Evolutionary conservation across 129 eudicot species (phyloP).

Genomic region (Chrysanthemum lavandulifolium): DNA sequence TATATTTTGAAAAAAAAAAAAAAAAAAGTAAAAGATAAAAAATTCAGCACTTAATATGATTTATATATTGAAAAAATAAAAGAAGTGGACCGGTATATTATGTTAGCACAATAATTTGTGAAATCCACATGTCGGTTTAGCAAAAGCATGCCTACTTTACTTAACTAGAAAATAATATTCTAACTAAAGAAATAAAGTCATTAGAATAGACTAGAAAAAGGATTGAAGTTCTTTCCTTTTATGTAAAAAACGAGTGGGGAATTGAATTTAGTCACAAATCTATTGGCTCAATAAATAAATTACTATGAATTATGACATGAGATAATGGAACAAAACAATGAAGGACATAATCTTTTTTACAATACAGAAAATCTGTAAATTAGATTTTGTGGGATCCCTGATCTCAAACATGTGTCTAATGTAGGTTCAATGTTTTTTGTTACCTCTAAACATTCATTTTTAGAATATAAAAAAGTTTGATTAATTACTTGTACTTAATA

Average conservation of each 20-base stretch:
- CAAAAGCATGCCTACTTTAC: neutral
- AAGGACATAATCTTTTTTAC: neutral
- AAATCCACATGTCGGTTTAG: conserved; percentile 8
- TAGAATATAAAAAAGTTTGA: too few relatives aligned
- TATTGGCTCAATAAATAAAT: conserved; percentile 3
- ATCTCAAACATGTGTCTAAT: neutral
- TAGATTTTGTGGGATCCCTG: neutral
- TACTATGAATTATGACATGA: neutral
- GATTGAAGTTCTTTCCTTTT: conserved; percentile 16
- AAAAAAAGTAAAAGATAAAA: too few relatives aligned
- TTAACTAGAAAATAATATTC: neutral
- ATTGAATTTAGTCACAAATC: conserved; percentile 17
- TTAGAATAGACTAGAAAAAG: neutral
- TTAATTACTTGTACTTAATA: too few relatives aligned
- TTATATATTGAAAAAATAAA: too few relatives aligned
- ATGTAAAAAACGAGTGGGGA: neutral
- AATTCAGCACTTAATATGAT: too few relatives aligned
- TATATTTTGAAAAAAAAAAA: too few relatives aligned
- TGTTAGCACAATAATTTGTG: neutral
- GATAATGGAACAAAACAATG: conserved; percentile 5
- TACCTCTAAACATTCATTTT: too few relatives aligned
- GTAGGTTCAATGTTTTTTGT: neutral
- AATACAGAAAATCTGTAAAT: neutral
- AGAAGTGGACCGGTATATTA: neutral
- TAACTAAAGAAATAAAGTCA: conserved; percentile 10